A percentile compares a stretch with the other conserved stretches of the same genome.
Evolutionary conservation across 176 grass and related monocot genomes (phyloP).

Genomic region (Thinopyrum elongatum): DNA sequence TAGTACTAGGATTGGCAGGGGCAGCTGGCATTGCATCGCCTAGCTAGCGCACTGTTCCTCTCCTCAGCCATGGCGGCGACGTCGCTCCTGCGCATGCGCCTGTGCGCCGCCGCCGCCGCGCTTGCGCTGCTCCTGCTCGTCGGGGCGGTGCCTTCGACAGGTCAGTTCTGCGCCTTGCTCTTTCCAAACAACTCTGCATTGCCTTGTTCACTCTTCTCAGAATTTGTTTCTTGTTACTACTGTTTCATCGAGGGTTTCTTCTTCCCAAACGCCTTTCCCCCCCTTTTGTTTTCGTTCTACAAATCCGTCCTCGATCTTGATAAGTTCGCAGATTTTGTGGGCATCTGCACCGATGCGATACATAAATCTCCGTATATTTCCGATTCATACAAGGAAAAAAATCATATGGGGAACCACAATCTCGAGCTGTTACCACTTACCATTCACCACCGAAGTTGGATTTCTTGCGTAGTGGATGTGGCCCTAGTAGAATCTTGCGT

Average conservation of each 20-base stretch:
- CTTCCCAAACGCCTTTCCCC: background rate
- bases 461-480: background rate
- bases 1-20: no score
- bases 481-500: background rate
- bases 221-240: background rate
- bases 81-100: background rate
- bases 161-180: background rate
- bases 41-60: background rate
- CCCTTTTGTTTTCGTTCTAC: no score
- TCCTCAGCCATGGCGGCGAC: conserved; percentile 25
- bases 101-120: background rate
- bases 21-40: background rate
- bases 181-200: background rate
- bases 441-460: background rate
- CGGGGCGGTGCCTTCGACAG: background rate
- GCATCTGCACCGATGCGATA: background rate
- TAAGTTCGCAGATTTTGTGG: background rate
- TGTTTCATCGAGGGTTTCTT: background rate
- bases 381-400: background rate
- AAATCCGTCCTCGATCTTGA: no score
- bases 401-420: background rate
- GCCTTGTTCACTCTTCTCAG: background rate
- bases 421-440: background rate
- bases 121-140: conserved; percentile 28
- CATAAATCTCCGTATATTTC: background rate